Evolutionary conservation across 495 filamentous ascomycete species (phyloP).

Genomic region (Massariosphaeria phaeospora): DNA sequence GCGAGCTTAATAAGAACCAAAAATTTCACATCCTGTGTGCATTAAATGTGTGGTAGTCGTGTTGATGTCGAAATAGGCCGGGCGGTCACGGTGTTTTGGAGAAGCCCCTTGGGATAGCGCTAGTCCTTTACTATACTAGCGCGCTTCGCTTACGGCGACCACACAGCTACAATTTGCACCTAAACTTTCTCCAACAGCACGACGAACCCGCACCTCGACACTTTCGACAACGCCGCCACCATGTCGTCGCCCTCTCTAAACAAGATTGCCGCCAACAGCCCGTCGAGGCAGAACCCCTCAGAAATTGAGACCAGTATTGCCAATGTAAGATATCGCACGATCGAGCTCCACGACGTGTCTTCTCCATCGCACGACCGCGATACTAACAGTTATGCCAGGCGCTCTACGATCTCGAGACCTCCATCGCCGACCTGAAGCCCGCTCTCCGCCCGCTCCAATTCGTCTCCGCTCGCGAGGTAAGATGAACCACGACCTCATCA

Average conservation of each 20-base stretch:
- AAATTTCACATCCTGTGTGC: neutral
- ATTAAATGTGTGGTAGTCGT: too few species aligned
- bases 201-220: constrained; percentile 20
- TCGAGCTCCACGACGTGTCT: constrained; percentile 31
- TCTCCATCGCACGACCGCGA: too few species aligned
- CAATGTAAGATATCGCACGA: constrained; percentile 49
- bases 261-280: constrained; percentile 97
- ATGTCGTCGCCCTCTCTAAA: constrained; percentile 66
- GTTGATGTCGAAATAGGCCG: too few species aligned
- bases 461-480: constrained; percentile 95
- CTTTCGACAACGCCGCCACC: constrained; percentile 26
- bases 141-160: neutral
- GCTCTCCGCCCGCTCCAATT: constrained; percentile 94
- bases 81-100: too few species aligned
- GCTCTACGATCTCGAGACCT: constrained; percentile 96
- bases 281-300: constrained; percentile 84
- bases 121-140: too few species aligned
- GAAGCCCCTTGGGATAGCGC: too few species aligned
- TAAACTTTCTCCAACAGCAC: neutral
- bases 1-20: too few species aligned
- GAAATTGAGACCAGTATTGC: constrained; percentile 94
- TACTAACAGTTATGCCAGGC: constrained; percentile 3
- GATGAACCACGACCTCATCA: constrained; percentile 43
- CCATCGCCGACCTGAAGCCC: constrained; percentile 91
- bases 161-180: constrained; percentile 3